Evolutionary conservation across 169 alveolate species (phyloP).

Genomic region (Eimeria falciformis): DNA sequence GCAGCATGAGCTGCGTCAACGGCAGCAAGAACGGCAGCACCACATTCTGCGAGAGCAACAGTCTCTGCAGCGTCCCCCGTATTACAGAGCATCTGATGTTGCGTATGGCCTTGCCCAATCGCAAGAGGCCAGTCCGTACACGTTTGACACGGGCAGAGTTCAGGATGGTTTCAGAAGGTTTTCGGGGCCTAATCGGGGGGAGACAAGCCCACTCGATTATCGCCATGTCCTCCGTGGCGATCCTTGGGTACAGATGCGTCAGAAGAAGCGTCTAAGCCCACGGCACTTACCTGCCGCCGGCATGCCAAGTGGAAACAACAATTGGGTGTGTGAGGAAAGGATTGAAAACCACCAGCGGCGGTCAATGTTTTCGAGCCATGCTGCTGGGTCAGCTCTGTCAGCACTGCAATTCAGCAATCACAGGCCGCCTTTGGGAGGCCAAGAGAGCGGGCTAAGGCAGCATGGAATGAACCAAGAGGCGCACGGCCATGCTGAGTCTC

Average conservation of each 20-base stretch:
- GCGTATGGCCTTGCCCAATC: neutral
- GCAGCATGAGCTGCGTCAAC: conserved; percentile 43
- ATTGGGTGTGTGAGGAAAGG: neutral
- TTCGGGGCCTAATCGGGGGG: neutral
- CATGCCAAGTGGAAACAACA: conserved; percentile 38
- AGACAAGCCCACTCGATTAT: neutral
- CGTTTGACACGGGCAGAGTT: neutral
- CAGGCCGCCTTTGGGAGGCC: neutral
- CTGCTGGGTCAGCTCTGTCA: neutral
- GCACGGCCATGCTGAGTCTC: neutral
- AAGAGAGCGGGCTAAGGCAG: neutral
- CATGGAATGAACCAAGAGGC: neutral
- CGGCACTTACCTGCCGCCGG: conserved; percentile 55
- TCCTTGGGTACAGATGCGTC: neutral
- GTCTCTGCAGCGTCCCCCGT: neutral
- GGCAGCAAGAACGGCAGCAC: conserved; percentile 53
- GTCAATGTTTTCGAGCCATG: neutral
- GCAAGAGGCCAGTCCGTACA: conserved; percentile 23
- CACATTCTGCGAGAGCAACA: conserved; percentile 47
- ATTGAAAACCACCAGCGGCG: conserved; percentile 18
- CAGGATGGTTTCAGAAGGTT: neutral
- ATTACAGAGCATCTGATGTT: neutral
- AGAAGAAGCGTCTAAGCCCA: conserved; percentile 44
- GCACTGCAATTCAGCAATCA: neutral
- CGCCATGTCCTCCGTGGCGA: neutral